Evolutionary conservation across 2,329 filamentous ascomycete species (phyloP).

Genomic region (Fusarium graminum): DNA sequence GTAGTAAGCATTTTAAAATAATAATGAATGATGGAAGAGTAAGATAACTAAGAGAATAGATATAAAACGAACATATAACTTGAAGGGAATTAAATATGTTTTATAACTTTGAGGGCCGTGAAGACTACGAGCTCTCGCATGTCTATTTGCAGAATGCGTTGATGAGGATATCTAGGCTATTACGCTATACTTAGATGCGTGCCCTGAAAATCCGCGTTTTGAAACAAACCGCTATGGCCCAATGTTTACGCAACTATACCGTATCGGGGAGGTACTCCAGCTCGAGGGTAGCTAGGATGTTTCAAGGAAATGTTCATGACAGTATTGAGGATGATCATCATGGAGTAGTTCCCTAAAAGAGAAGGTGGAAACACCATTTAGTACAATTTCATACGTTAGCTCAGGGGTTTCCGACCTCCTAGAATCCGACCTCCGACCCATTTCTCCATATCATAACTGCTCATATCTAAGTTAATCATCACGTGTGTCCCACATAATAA

Average conservation of each 20-base stretch:
- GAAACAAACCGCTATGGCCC: neutral
- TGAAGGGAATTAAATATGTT: neutral
- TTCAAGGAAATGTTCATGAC: neutral
- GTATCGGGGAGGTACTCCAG: neutral
- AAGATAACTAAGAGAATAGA: too few species aligned
- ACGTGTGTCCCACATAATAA: too few species aligned
- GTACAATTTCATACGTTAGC: too few species aligned
- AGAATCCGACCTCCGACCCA: too few species aligned
- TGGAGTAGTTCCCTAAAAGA: neutral
- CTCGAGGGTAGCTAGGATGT: neutral
- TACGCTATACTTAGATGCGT: slow-evolving; percentile 1
- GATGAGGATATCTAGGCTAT: neutral
- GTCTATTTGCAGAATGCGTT: neutral
- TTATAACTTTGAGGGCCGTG: neutral
- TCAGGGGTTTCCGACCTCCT: too few species aligned
- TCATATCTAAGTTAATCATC: too few species aligned
- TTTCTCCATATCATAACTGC: too few species aligned
- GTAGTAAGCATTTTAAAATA: too few species aligned
- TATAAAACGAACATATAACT: too few species aligned
- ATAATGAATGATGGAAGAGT: too few species aligned
- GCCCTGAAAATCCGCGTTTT: slow-evolving; percentile 4
- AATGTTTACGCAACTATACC: neutral
- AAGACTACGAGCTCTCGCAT: neutral
- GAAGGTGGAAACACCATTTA: neutral
- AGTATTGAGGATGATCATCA: neutral